Base-by-base conservation (phyloP, 2,329 filamentous ascomycete genomes). In the Berkeleyomyces rouxiae region DNA sequence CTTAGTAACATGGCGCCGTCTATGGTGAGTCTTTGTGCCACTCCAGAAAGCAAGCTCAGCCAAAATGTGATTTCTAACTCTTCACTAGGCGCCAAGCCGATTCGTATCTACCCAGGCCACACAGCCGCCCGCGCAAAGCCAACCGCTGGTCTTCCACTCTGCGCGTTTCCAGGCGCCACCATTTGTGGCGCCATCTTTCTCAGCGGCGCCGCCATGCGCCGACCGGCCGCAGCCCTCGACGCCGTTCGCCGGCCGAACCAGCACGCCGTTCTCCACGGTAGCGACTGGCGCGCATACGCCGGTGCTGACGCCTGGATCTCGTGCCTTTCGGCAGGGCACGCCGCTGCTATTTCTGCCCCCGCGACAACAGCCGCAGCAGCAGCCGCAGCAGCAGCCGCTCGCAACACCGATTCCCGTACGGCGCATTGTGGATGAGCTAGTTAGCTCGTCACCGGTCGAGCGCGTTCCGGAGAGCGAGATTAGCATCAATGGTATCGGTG, bases 401-500 rank as follows among this genome's bases (percentile, higher is more conserved):
- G 47, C 23, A 23, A 23, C 23, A 23, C 13, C 47, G 16, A 31
- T 31, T 3, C 23, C n/a, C 16, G 46, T 23, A 6, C 46, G 47
- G 16, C 47, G 47, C 47, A 31, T 51, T 3, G 31, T 51, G 6
- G 47, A 51, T 11, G 47, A 51, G 11, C 42, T 49, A 23, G 36
- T 59, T 23, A 63, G 44, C 40, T 60, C 62, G 23, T 44, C 46
- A 37, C 43, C 44, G 23, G 31, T 58, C 7, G 63, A 64, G 2
- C 13, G 43, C 9, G 49, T 64, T 4, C 63, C 63, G 23, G 63
- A 64, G 44, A 64, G 63, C 40, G 63, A 64, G 11, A 31, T 73
- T 72, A 39, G 68, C 66, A 2, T 62, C 13, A 61, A 66, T 65
- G 43, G 69, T 69, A 9, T 67, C 69, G 40, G 70, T 70, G 59